Evolutionary conservation across 2,329 filamentous ascomycete genomes (phyloP).

Genomic region (Pseudogymnoascus sp.): DNA sequence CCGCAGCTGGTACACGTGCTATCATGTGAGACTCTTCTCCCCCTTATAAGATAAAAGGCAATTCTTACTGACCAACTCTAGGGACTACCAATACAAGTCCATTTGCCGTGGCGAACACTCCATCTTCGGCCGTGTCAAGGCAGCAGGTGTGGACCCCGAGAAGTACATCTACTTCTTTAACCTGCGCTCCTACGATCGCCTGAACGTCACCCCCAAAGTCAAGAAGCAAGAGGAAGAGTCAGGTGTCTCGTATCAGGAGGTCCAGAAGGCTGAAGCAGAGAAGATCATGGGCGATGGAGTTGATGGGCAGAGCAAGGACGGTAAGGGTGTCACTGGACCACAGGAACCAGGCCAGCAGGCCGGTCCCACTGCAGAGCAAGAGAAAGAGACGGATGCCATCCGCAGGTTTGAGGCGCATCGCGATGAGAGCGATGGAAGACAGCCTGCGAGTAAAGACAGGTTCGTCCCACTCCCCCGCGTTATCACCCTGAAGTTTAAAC

Average conservation of each 20-base stretch:
- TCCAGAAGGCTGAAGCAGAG: constrained; percentile 81
- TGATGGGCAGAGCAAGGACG: constrained; percentile 46
- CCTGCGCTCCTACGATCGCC: constrained; percentile 80
- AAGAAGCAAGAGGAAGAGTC: constrained; percentile 70
- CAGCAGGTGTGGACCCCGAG: constrained; percentile 66
- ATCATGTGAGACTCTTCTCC: constrained; percentile 52
- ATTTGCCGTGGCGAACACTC: constrained; percentile 87
- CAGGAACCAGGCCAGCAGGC: constrained; percentile 19
- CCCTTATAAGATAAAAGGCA: constrained; percentile 28
- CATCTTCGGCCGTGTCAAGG: constrained; percentile 72
- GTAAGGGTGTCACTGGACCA: constrained; percentile 16
- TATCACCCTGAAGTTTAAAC: constrained; percentile 20
- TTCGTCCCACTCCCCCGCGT: background rate
- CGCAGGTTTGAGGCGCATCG: constrained; percentile 44
- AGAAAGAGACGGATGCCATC: constrained; percentile 41
- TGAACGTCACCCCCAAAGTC: constrained; percentile 73
- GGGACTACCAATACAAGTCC: constrained; percentile 92
- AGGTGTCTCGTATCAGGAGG: constrained; percentile 75
- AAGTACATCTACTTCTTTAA: constrained; percentile 93
- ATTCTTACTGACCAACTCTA: background rate
- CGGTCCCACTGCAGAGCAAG: constrained; percentile 31
- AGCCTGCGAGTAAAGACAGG: constrained; percentile 22
- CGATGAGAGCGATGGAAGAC: constrained; percentile 25
- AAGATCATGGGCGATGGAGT: constrained; percentile 75
- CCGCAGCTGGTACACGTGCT: constrained; percentile 76